These are phyloP conservation scores for Jatropha multifida DNA, from an alignment of 441 rosid species.

Conservation along the genomic window DNA sequence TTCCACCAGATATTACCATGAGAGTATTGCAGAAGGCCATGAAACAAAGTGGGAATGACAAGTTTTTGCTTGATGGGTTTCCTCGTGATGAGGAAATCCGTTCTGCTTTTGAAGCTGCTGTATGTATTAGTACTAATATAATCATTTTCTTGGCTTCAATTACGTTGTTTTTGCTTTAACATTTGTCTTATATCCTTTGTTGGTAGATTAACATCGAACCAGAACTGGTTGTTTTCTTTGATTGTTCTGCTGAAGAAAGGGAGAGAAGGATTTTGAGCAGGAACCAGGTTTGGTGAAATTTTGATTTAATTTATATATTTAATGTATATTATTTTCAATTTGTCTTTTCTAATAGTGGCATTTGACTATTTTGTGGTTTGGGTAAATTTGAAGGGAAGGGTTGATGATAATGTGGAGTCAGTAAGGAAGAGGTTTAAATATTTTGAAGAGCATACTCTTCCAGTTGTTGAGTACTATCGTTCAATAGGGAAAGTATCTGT, in stretches of 20 bases:
- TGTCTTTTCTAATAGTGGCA: background rate
- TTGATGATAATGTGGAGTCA: background rate
- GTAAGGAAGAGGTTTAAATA: background rate
- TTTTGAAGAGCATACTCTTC: conserved; percentile 7
- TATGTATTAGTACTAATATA: conserved; percentile 29
- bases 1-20: conserved; percentile 12
- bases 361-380: background rate
- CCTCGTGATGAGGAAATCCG: conserved; percentile 79
- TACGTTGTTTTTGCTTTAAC: background rate
- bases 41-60: conserved; percentile 47
- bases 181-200: background rate
- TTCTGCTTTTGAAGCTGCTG: conserved; percentile 59
- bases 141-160: too few relatives aligned
- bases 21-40: conserved; percentile 50
- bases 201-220: conserved; percentile 58
- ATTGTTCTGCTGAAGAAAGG: conserved; percentile 69
- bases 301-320: background rate
- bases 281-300: conserved; percentile 44
- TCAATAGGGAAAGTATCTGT: background rate
- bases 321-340: too few relatives aligned
- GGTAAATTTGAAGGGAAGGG: conserved; percentile 9
- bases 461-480: background rate
- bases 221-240: conserved; percentile 56
- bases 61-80: conserved; percentile 76
- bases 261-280: conserved; percentile 57